Conservation (phyloP, 257 asterid genomes). For the Gentiana straminea region DNA sequence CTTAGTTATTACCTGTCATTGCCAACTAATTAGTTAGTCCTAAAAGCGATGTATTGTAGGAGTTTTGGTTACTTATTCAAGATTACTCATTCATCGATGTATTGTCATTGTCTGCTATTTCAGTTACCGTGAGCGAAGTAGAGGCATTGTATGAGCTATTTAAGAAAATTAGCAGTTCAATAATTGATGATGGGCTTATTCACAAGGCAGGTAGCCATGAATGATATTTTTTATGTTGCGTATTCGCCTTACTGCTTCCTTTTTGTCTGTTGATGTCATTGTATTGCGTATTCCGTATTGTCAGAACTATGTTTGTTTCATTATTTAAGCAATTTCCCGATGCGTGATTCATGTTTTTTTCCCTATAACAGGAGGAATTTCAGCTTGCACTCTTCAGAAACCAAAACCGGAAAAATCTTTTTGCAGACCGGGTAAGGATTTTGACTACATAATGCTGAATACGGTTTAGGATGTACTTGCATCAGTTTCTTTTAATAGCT, state of each 20-base stretch:
- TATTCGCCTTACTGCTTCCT: not conserved
- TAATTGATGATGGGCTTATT: conserved; percentile 73
- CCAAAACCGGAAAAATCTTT: conserved; percentile 54
- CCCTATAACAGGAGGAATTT: conserved; percentile 68
- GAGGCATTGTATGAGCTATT: conserved; percentile 72
- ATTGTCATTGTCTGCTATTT: conserved; percentile 9
- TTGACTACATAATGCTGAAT: no score
- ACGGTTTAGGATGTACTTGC: no score
- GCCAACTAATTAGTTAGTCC: no score
- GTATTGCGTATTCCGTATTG: no score
- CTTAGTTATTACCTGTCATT: no score
- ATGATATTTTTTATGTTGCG: not conserved
- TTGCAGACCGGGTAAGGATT: conserved; percentile 65
- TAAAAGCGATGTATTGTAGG: no score
- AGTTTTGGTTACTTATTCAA: no score
- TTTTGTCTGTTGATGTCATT: not conserved
- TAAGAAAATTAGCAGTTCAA: conserved; percentile 81
- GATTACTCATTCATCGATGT: no score
- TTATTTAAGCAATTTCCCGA: not conserved
- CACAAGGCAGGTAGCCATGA: conserved; percentile 51
- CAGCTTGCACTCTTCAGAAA: conserved; percentile 86
- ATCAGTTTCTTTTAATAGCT: no score
- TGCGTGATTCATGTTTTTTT: conserved; percentile 7
- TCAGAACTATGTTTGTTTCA: no score
- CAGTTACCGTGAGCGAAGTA: conserved; percentile 84